Percentiles rank a stretch among this genome's conserved stretches.
Evolutionary conservation across 176 grass and related monocot species (phyloP).

Genomic region (Dactylis glomerata): DNA sequence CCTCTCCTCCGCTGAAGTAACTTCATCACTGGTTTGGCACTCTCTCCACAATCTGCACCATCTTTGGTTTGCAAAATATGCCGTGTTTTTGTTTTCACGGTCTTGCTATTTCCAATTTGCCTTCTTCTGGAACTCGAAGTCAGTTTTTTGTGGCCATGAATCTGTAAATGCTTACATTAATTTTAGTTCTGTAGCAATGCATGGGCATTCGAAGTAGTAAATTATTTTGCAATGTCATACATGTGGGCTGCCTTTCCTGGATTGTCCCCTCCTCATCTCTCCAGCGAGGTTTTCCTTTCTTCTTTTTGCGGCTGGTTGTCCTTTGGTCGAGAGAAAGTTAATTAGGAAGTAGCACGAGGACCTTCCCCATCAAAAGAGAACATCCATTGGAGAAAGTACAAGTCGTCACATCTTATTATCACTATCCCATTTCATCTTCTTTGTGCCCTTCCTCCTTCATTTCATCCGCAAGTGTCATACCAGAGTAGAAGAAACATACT

Average conservation of each 20-base stretch:
- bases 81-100: not conserved
- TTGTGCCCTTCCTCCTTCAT: constrained; percentile 1
- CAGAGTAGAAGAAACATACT: not conserved
- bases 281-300: not conserved
- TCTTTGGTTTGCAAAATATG: constrained; percentile 2
- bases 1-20: not conserved
- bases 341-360: not conserved
- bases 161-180: not conserved
- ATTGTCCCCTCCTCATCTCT: not conserved
- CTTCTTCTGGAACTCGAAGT: not conserved
- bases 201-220: not conserved
- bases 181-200: not conserved
- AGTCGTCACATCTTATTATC: not conserved
- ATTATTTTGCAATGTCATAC: not conserved
- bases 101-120: not conserved
- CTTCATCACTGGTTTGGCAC: not conserved
- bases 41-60: not conserved
- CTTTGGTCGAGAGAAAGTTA: not conserved
- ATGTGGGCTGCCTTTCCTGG: not conserved
- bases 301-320: constrained; percentile 11
- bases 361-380: constrained; percentile 2
- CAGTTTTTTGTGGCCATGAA: not conserved
- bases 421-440: not conserved
- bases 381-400: constrained; percentile 8
- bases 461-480: not conserved